Evolutionary conservation across 805 yeast genomes (phyloP), one percentile per base, ranked within the genome.

Genomic region (Zygoascus ofunaensis): DNA sequence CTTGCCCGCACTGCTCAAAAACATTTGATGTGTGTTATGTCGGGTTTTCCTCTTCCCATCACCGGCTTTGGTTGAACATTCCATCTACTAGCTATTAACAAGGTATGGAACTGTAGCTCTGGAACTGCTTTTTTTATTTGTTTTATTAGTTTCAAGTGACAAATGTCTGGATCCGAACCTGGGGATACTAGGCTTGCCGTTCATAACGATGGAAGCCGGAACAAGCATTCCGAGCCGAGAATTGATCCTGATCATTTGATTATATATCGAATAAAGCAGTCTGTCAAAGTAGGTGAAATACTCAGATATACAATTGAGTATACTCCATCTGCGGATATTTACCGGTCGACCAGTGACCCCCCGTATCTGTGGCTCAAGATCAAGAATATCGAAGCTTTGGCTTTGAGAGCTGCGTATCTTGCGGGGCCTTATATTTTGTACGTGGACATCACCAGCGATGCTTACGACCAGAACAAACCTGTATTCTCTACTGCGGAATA

Each of bases 401-500:
- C 92, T 0, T 59, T 86, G 52, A 64, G 94, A 23, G 94, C 97
- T 0, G 83, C 95, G 1, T 86, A 80, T 55, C 62, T 92, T 37
- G 80, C 89, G 1, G 98, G 97, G 0, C 98, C 98, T 0, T 90
- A 79, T 58, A 70, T 85, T 2, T 63, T 92, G 4, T 92, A 92
- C 56, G 84, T 80, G 19, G 97, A 90, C 61, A 77, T 92, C 40
- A 69, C 80, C 37, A 79, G 90, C 0, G 68, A 62, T 8, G 82
- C 79, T 33, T 92, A 79, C 58, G 65, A 75, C 48, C 79, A 74
- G 44, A 60, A 71, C 34, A 59, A 68, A 43, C 61, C 65, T 37
- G 66, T 63, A 23, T 61, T 55, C 20, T 55, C 60, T 1, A 53
- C 73, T n/a, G 58, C 59, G 0, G 64, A 59, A 26, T 62, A 59